A percentile compares a stretch with the other conserved stretches of the same genome.
Conservation (phyloP, 352 stramenopile species). For the Globisporangium uncinulatum region DNA sequence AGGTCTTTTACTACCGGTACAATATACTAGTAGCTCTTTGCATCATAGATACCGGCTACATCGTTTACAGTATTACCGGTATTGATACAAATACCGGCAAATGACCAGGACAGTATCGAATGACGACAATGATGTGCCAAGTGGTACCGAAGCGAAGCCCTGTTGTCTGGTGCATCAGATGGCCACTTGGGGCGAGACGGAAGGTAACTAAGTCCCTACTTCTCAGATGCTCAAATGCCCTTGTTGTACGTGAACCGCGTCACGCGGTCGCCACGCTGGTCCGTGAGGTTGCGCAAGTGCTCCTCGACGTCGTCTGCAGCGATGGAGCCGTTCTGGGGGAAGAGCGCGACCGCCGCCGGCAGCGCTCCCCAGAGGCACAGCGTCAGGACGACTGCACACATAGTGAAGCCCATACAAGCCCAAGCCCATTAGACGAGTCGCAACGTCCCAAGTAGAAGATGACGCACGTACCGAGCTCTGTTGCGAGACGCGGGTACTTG, state of each 20-base stretch:
- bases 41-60: no score
- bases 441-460: not conserved
- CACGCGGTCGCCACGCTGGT: not conserved
- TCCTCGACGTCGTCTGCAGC: constrained; percentile 59
- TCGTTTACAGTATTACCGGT: no score
- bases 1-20: no score
- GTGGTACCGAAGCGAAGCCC: no score
- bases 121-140: no score
- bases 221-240: not conserved
- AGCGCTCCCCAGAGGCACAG: constrained; percentile 76
- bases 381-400: constrained; percentile 38
- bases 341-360: constrained; percentile 72
- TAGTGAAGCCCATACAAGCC: not conserved
- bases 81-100: no score
- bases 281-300: constrained; percentile 42
- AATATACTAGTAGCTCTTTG: no score
- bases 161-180: no score
- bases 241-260: constrained; percentile 11
- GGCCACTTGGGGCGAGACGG: no score
- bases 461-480: constrained; percentile 63
- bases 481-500: constrained; percentile 67
- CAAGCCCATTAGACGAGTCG: not conserved
- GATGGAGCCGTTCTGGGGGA: constrained; percentile 76
- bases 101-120: no score
- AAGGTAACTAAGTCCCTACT: no score